Base-by-base conservation (phyloP, 2,329 filamentous ascomycete genomes). In the Nakataea oryzae region DNA sequence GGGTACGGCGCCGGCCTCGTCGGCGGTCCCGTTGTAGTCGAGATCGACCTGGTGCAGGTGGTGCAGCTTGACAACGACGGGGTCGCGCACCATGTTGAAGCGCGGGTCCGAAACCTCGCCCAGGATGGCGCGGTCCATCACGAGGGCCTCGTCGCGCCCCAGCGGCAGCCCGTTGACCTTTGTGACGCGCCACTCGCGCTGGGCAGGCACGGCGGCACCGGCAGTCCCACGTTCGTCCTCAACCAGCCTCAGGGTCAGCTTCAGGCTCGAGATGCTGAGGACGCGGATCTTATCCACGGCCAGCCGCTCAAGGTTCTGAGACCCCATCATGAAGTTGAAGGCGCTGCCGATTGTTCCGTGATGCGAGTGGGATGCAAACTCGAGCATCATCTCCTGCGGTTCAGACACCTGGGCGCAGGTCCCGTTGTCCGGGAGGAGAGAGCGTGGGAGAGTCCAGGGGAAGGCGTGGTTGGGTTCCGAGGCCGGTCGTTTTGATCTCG, bases 371-470 rank as follows among this genome's bases (percentile, higher is more conserved):
- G 78, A 73, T 1, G 85, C 82, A 67, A 88, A 88, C 67, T 88
- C 85, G 62, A 88, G 83, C 60, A 78, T 78, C 26, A 95, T 86
- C 3, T 91, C 89, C 12, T 88, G 80, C 24, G 88, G 87, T 62
- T 86, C 79, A 6, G 85, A 81, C 66, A 96, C 87, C 14, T 83
- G 85, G 5, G 87, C 81, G 67, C 91, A 96, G n/a, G 82, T 88
- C 0, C 89, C 93, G 69, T 96, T 86, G 12, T 77, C 74, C 0
- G 93, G 91, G 3, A 97, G 81, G 67, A 96, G 79, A 29, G 84
- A 81, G 1, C 80, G 78, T 0, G 95, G 93, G 0, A 99, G 77
- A 0, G 95, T 97, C 93, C 93, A 97, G 0, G 95, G 95, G 70
- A 92, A 87, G 0, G 89, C 93, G 72, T 93, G 87, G 69, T 96